Percentiles rank a stretch among this genome's conserved stretches.
Conservation (phyloP, 148 eudicot species). For the Arbutus unedo region DNA sequence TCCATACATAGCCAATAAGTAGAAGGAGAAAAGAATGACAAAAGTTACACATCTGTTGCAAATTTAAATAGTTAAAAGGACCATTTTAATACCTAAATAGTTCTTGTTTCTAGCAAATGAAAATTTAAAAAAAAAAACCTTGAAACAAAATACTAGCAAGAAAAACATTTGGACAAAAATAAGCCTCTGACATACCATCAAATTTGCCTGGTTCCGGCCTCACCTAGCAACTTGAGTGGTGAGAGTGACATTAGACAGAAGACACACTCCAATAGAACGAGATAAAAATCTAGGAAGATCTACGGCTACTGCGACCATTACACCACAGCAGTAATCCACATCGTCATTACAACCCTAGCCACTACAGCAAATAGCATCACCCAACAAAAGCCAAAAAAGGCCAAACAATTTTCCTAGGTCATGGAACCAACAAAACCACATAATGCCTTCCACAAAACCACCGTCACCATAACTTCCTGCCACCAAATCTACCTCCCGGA, state of each 20-base stretch:
- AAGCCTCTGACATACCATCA: not conserved
- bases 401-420: not conserved
- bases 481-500: not conserved
- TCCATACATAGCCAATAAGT: conserved; percentile 13
- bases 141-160: not conserved
- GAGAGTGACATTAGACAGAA: not conserved
- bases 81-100: not conserved
- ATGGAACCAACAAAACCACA: not conserved
- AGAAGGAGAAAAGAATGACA: not conserved
- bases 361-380: not conserved
- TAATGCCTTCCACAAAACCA: not conserved
- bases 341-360: not conserved
- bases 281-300: not conserved
- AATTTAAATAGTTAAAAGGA: not conserved
- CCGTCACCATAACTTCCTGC: not conserved
- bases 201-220: conserved; percentile 10
- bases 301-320: not conserved
- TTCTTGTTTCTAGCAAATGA: conserved; percentile 6
- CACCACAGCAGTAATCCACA: not conserved
- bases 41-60: not conserved
- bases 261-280: not conserved
- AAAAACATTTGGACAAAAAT: not conserved
- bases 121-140: not conserved
- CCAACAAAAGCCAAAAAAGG: not conserved
- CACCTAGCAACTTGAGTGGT: not conserved